Evolutionary conservation across 1,284 basidiomycete genomes (phyloP).

Genomic region (Leccinum subspadiceum): DNA sequence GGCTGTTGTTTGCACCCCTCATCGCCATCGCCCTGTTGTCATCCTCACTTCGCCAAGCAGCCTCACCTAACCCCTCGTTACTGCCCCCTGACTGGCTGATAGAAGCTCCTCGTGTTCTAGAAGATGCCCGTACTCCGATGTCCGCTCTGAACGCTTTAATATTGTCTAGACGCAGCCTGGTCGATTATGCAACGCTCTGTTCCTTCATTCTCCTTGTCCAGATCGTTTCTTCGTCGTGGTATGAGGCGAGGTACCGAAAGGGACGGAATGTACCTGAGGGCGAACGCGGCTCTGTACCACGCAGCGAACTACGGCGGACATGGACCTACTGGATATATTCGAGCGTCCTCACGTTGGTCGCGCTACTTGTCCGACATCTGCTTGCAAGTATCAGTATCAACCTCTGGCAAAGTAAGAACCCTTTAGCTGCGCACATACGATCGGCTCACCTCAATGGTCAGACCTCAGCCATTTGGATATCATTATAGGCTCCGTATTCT

Average conservation of each 20-base stretch:
- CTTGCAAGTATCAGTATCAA: slow-evolving; percentile 43
- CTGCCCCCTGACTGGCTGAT: slow-evolving; percentile 72
- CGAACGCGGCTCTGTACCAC: slow-evolving; percentile 73
- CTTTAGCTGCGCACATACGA: slow-evolving; percentile 18
- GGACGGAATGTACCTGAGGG: slow-evolving; percentile 50
- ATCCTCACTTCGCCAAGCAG: slow-evolving; percentile 42
- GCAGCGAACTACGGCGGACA: slow-evolving; percentile 60
- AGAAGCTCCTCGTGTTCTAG: slow-evolving; percentile 58
- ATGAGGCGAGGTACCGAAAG: slow-evolving; percentile 54
- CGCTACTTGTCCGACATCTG: slow-evolving; percentile 48
- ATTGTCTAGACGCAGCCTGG: slow-evolving; percentile 69
- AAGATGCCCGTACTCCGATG: slow-evolving; percentile 39
- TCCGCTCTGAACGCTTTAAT: slow-evolving; percentile 62
- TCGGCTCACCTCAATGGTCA: slow-evolving; percentile 33
- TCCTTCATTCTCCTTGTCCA: slow-evolving; percentile 78
- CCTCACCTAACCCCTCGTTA: slow-evolving; percentile 27
- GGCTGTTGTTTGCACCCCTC: slow-evolving; percentile 74
- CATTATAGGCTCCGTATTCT: slow-evolving; percentile 75
- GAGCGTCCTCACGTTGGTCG: slow-evolving; percentile 46
- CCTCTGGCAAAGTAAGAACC: slow-evolving; percentile 64
- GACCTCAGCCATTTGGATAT: slow-evolving; percentile 82
- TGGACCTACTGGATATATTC: slow-evolving; percentile 66
- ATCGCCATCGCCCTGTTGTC: slow-evolving; percentile 67
- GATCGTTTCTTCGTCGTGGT: slow-evolving; percentile 70
- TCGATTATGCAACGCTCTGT: slow-evolving; percentile 78